Percentiles rank a stretch among this genome's conserved stretches.
These are phyloP conservation scores for Fraxinus xanthoxyloides DNA, from an alignment of 305 asterid species.

Conservation along the genomic window DNA sequence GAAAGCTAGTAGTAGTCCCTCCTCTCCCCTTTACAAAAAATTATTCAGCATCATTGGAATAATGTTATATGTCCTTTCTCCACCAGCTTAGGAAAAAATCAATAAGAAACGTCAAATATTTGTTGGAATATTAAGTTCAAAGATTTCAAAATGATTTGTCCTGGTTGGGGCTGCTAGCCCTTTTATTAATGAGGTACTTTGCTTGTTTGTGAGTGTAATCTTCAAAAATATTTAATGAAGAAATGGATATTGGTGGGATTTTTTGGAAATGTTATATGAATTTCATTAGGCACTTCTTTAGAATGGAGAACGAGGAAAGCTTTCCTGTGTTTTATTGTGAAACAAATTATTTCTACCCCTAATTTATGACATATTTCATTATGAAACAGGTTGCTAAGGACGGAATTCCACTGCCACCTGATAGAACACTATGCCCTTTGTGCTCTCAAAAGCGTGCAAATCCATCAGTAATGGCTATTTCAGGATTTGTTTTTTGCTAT, in stretches of 20 bases:
- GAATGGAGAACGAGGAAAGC: not conserved
- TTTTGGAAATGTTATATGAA: not conserved
- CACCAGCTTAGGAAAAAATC: not conserved
- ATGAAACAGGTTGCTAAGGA: conserved; percentile 78
- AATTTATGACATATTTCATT: not conserved
- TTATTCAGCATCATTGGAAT: not conserved
- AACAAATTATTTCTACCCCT: not conserved
- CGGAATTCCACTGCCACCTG: conserved; percentile 83
- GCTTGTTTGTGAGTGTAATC: not conserved
- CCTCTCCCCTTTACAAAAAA: not conserved
- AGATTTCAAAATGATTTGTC: not conserved
- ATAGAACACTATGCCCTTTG: conserved; percentile 76
- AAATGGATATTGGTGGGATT: not conserved
- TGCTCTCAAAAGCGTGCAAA: conserved; percentile 85
- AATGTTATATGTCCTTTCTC: not conserved
- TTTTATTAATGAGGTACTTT: not conserved
- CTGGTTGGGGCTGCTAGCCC: not conserved
- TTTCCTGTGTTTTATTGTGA: not conserved
- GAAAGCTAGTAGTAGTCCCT: no score
- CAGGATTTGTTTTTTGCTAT: conserved; percentile 97
- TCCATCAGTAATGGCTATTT: conserved; percentile 81
- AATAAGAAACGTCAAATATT: not conserved
- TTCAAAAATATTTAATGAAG: not conserved
- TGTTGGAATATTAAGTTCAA: not conserved
- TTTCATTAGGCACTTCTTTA: not conserved